Conservation (phyloP, 2,329 filamentous ascomycete species). For the Bipolaris victoriae region DNA sequence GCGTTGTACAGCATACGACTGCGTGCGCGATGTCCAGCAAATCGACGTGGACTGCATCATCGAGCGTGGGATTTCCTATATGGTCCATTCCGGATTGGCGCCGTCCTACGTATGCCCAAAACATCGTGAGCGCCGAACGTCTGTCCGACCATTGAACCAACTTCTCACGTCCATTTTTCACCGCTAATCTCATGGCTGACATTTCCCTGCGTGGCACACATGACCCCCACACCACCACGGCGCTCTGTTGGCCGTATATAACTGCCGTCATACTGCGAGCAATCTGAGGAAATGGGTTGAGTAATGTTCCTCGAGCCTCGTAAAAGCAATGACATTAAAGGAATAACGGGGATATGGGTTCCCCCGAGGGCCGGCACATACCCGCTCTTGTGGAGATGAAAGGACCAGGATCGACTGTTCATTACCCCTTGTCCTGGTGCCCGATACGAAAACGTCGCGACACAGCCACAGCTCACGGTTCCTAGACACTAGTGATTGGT, state of each 20-base stretch:
- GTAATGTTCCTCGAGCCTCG: neutral
- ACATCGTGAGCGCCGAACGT: slow-evolving; percentile 15
- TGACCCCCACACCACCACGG: slow-evolving; percentile 12
- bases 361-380: neutral
- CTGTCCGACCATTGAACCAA: slow-evolving; percentile 21
- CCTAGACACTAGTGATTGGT: slow-evolving; percentile 2
- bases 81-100: slow-evolving; percentile 14
- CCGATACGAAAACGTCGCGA: neutral
- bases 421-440: neutral
- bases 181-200: slow-evolving; percentile 10
- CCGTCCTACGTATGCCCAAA: slow-evolving; percentile 17
- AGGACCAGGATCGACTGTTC: slow-evolving; percentile 1
- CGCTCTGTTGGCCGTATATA: neutral
- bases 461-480: neutral
- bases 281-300: neutral
- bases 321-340: neutral
- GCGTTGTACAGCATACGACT: slow-evolving; percentile 15
- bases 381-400: slow-evolving; percentile 8
- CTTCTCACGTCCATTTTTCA: slow-evolving; percentile 10
- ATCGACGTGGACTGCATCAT: slow-evolving; percentile 16
- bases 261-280: slow-evolving; percentile 6
- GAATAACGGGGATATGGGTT: slow-evolving; percentile 2
- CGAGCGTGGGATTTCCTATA: slow-evolving; percentile 16
- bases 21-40: slow-evolving; percentile 5
- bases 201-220: neutral